Evolutionary conservation across 805 yeast species (phyloP).

Genomic region (Starmera caribaea): DNA sequence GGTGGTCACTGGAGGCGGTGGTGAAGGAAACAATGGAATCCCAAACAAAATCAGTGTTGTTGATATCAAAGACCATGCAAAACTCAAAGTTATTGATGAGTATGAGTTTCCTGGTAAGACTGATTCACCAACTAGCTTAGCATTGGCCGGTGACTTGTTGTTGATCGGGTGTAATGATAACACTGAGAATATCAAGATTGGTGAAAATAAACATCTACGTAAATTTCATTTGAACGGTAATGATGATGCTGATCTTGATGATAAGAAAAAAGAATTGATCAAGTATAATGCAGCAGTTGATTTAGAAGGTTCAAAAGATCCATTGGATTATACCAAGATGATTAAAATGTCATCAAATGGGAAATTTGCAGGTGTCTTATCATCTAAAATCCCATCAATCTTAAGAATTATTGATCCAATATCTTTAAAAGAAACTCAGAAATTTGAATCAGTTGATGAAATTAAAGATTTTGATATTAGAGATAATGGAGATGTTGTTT

Average conservation of each 20-base stretch:
- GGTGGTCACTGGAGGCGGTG: constrained; percentile 89
- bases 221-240: constrained; percentile 30
- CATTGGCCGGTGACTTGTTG: constrained; percentile 38
- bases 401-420: constrained; percentile 51
- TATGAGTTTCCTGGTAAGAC: constrained; percentile 51
- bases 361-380: constrained; percentile 56
- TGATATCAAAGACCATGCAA: constrained; percentile 41
- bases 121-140: constrained; percentile 85
- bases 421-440: constrained; percentile 41
- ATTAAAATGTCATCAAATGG: constrained; percentile 50
- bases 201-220: constrained; percentile 62
- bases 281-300: constrained; percentile 52
- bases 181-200: constrained; percentile 44
- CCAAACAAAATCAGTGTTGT: constrained; percentile 73
- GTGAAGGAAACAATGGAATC: constrained; percentile 84
- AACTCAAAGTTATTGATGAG: constrained; percentile 45
- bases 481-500: constrained; percentile 58
- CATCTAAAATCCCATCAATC: constrained; percentile 55
- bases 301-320: constrained; percentile 34
- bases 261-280: constrained; percentile 49
- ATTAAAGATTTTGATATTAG: constrained; percentile 60
- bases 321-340: constrained; percentile 49
- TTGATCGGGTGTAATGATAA: constrained; percentile 73
- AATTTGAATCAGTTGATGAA: constrained; percentile 40
- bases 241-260: constrained; percentile 10